These are phyloP conservation scores for Trametes meyenii DNA, from an alignment of 768 basidiomycete species.

Conservation along the genomic window DNA sequence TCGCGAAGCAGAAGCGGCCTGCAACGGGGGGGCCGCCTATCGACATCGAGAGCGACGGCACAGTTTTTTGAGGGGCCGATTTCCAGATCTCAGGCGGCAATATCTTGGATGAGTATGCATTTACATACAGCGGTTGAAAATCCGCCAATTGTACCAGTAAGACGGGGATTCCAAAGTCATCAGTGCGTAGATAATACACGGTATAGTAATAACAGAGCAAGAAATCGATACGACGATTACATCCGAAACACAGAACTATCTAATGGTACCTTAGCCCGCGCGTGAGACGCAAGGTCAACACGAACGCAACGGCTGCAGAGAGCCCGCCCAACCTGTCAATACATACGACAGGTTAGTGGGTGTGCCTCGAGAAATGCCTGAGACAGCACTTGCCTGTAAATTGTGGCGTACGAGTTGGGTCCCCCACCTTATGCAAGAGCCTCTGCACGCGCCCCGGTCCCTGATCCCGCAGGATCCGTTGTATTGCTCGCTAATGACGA, in stretches of 20 bases:
- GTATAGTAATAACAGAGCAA: background rate
- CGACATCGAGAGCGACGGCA: slow-evolving; percentile 85
- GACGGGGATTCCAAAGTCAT: background rate
- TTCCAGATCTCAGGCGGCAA: too few species aligned
- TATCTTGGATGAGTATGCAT: too few species aligned
- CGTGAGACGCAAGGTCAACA: slow-evolving; percentile 58
- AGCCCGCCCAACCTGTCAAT: slow-evolving; percentile 56
- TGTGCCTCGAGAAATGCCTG: background rate
- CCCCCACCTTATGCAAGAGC: slow-evolving; percentile 33
- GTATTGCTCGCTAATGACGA: background rate
- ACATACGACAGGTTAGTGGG: background rate
- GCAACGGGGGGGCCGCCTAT: slow-evolving; percentile 81
- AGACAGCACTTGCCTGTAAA: slow-evolving; percentile 64
- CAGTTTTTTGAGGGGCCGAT: slow-evolving; percentile 56
- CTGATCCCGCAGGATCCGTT: background rate
- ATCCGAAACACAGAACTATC: background rate
- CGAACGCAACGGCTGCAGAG: slow-evolving; percentile 54
- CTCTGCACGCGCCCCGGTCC: slow-evolving; percentile 20
- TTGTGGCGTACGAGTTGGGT: slow-evolving; percentile 76
- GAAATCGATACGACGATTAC: too few species aligned
- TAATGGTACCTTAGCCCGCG: slow-evolving; percentile 47
- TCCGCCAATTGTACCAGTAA: background rate
- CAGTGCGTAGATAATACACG: background rate
- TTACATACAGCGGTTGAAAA: too few species aligned
- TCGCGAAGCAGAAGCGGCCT: slow-evolving; percentile 78